These are phyloP conservation scores for Xylogone sp. DNA, from an alignment of 2,329 filamentous ascomycete species.

Conservation along the genomic window DNA sequence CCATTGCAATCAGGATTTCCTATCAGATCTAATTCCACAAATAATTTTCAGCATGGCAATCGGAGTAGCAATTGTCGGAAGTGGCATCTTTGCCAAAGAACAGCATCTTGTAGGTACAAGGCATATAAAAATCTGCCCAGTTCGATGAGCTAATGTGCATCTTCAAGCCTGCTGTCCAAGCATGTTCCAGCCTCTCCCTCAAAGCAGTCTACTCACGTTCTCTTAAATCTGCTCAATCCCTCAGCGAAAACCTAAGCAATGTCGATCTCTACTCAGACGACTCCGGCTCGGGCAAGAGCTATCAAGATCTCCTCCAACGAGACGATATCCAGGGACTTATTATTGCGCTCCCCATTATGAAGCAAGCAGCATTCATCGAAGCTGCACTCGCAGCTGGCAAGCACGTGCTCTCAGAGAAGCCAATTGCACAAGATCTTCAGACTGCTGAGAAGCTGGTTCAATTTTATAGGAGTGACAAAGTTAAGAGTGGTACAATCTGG, in stretches of 20 bases:
- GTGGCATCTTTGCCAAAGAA: constrained; percentile 58
- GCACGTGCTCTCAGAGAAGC: constrained; percentile 52
- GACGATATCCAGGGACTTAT: constrained; percentile 30
- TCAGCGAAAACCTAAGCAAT: constrained; percentile 38
- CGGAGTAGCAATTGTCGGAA: constrained; percentile 58
- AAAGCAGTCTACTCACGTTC: constrained; percentile 39
- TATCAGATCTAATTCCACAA: not conserved
- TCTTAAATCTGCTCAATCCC: constrained; percentile 24
- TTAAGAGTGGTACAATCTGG: constrained; percentile 39
- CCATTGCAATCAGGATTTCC: not conserved
- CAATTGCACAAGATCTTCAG: constrained; percentile 45
- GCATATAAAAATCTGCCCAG: not conserved
- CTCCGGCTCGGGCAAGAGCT: constrained; percentile 33
- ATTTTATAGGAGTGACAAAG: constrained; percentile 37
- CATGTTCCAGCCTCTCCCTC: constrained; percentile 45
- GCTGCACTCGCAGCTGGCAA: constrained; percentile 47
- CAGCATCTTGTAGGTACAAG: constrained; percentile 47
- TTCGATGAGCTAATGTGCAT: constrained; percentile 2
- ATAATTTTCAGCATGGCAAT: constrained; percentile 30
- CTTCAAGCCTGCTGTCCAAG: constrained; percentile 53
- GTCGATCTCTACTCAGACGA: constrained; percentile 29
- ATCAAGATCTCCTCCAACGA: constrained; percentile 32
- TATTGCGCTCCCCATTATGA: constrained; percentile 44
- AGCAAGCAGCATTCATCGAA: constrained; percentile 45
- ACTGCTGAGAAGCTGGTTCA: constrained; percentile 44